Evolutionary conservation across 805 yeast genomes (phyloP).

Genomic region (Sugiyamaella qingdaonensis): DNA sequence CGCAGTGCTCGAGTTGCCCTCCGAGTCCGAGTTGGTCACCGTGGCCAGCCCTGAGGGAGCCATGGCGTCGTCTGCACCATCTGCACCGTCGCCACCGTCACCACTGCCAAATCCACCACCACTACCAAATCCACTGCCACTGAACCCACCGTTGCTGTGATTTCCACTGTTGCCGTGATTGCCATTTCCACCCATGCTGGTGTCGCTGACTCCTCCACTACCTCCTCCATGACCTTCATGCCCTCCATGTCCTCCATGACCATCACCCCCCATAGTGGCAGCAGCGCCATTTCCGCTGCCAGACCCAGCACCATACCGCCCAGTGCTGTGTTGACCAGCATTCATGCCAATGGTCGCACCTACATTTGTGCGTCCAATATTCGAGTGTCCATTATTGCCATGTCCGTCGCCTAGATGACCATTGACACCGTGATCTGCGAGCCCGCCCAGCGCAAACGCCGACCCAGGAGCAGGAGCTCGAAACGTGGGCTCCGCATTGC

Average conservation of each 20-base stretch:
- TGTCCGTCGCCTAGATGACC: background rate
- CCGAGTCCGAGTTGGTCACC: background rate
- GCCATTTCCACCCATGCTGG: no score
- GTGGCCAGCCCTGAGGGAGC: constrained; percentile 3
- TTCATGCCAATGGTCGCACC: no score
- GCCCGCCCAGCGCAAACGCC: background rate
- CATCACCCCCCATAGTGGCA: no score
- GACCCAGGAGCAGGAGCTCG: background rate
- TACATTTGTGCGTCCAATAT: no score
- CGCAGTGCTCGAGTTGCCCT: background rate
- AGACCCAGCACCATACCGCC: background rate
- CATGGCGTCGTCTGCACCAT: background rate
- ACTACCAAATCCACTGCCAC: background rate
- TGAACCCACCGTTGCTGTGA: no score
- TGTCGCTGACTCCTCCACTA: no score
- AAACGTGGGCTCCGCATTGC: constrained; percentile 10
- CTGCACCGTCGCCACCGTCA: background rate
- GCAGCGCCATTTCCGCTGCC: no score
- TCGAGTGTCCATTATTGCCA: no score
- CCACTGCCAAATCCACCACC: background rate
- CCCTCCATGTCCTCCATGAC: no score
- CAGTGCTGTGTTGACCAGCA: no score
- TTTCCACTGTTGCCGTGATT: no score
- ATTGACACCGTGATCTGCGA: background rate
- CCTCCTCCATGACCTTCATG: no score